Evolutionary conservation across 1,284 basidiomycete genomes (phyloP).

Genomic region (Rhodotorula sp.): DNA sequence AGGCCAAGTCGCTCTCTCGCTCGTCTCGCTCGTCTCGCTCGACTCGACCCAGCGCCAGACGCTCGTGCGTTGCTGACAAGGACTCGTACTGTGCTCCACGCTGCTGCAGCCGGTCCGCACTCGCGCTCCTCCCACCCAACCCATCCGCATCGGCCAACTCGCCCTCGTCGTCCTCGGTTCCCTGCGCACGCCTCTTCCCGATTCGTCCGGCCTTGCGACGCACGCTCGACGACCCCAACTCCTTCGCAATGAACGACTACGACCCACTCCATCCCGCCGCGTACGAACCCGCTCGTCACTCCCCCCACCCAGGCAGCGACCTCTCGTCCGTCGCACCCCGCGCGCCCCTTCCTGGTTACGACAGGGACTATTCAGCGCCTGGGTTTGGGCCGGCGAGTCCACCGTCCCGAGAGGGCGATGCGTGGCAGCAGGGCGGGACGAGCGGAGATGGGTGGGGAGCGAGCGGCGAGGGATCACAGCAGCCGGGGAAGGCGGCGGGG

Average conservation of each 20-base stretch:
- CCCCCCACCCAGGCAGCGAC: not conserved
- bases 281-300: not conserved
- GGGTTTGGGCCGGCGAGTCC: not conserved
- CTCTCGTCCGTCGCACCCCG: slow-evolving; percentile 21
- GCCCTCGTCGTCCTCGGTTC: not conserved
- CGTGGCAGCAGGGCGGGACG: not conserved
- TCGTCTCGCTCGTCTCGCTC: too few species aligned
- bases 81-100: not conserved
- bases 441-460: slow-evolving; percentile 2
- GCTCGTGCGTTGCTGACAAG: too few species aligned
- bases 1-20: too few species aligned
- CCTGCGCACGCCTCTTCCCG: not conserved
- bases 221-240: not conserved
- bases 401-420: not conserved
- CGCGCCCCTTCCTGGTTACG: slow-evolving; percentile 16
- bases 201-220: not conserved
- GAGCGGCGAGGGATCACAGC: not conserved
- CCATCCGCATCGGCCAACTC: not conserved
- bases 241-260: slow-evolving; percentile 11
- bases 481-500: not conserved
- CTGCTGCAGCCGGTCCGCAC: not conserved
- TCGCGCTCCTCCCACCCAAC: not conserved
- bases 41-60: too few species aligned
- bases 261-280: slow-evolving; percentile 6
- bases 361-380: slow-evolving; percentile 8